Evolutionary conservation across 176 grass and related monocot genomes (phyloP), one percentile per base, ranked within the genome.

Genomic region (Musa beccarii): DNA sequence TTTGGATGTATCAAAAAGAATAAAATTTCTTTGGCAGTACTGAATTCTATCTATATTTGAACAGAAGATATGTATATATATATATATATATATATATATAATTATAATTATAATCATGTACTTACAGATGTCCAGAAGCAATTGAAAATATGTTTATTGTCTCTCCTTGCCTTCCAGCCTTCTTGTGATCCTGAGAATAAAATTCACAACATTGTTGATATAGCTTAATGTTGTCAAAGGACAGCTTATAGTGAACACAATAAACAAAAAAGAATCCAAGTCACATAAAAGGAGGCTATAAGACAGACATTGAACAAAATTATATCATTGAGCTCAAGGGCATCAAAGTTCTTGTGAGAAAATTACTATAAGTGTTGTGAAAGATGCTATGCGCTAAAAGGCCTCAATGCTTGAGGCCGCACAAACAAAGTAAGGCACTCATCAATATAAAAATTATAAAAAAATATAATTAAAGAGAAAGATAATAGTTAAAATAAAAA

Each of bases 111-210:
- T 28, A 28, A 28, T 28, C 26, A 28, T 68, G 24, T 66, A 91
- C 95, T 91, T 86, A 98, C 95, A 98, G 72, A 85, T 98, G 95
- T 14, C 95, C 95, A 71, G 95, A 98, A 82, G 95, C 95, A 93
- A 98, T 87, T 80, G 95, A 98, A 85, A 98, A 98, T 72, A 98
- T 98, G 74, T 98, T 98, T 78, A 98, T 98, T 15, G 86, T 93
- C 57, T 98, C 86, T 80, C 95, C 95, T 72, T 80, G 86, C 68
- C 88, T 90, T 87, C 74, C 82, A 85, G 80, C 86, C 69, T 89
- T 87, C 78, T 66, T 51, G 49, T 26, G 84, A 63, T 80, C 87
- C 90, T 92, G 82, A 81, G 49, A 89, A 29, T 73, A 72, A 91
- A 56, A 71, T 66, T 51, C 21, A 72, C 13, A 82, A 20, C 49